These are phyloP conservation scores for Zea luxurians DNA, from an alignment of 176 grass and related monocot species.

Conservation along the genomic window DNA sequence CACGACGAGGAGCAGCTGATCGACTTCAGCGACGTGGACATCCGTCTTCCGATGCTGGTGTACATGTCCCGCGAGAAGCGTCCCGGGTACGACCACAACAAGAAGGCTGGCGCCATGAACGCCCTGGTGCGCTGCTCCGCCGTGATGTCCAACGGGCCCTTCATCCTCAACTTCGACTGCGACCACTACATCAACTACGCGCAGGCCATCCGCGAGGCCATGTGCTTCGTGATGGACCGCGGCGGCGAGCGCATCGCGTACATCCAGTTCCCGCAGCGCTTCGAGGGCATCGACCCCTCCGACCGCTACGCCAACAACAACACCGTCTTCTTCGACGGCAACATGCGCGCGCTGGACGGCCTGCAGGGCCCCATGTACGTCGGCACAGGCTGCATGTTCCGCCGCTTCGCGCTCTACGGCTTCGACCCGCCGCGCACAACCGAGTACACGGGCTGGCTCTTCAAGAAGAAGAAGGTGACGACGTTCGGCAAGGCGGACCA, in stretches of 20 bases:
- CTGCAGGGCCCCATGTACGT: constrained; percentile 94
- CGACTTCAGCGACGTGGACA: constrained; percentile 90
- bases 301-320: constrained; percentile 98
- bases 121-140: constrained; percentile 85
- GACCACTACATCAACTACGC: constrained; percentile 96
- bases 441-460: constrained; percentile 67
- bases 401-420: constrained; percentile 88
- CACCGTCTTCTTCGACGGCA: constrained; percentile 98
- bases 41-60: constrained; percentile 79
- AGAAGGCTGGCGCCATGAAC: constrained; percentile 98
- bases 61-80: constrained; percentile 90
- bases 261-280: constrained; percentile 89
- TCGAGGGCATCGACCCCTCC: constrained; percentile 93
- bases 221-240: constrained; percentile 96
- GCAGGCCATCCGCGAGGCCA: constrained; percentile 76
- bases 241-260: constrained; percentile 87
- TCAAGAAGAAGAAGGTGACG: constrained; percentile 67
- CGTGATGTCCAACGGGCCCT: constrained; percentile 83
- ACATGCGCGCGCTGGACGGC: constrained; percentile 97
- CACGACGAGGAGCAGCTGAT: constrained; percentile 79
- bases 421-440: constrained; percentile 84
- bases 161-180: constrained; percentile 99
- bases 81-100: constrained; percentile 92
- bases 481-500: constrained; percentile 33
- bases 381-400: constrained; percentile 90